Evolutionary conservation across 345 rosid species (phyloP).

Genomic region (Dipteronia sinensis): DNA sequence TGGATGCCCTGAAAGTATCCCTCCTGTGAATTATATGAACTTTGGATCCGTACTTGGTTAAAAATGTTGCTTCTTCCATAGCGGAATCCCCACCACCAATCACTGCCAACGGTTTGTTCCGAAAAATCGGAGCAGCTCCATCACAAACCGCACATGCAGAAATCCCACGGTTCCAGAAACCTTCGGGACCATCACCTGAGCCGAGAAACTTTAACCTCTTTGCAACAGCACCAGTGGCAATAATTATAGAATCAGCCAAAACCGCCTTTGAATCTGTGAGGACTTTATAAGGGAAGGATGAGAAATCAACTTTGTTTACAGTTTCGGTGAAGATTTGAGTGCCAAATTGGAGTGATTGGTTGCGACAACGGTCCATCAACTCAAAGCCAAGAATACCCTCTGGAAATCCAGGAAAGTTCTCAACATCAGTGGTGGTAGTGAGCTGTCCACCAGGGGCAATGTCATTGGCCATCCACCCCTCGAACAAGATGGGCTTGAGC

Average conservation of each 20-base stretch:
- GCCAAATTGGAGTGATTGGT: slow-evolving; percentile 80
- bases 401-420: slow-evolving; percentile 95
- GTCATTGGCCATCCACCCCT: slow-evolving; percentile 99
- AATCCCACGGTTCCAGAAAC: slow-evolving; percentile 91
- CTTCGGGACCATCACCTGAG: slow-evolving; percentile 49
- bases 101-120: slow-evolving; percentile 73
- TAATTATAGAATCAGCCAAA: slow-evolving; percentile 69
- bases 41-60: slow-evolving; percentile 84
- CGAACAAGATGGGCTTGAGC: slow-evolving; percentile 89
- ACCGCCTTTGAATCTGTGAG: slow-evolving; percentile 66
- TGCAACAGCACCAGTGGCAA: slow-evolving; percentile 92
- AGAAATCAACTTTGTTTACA: slow-evolving; percentile 71
- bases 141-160: slow-evolving; percentile 98
- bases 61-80: slow-evolving; percentile 88
- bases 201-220: slow-evolving; percentile 68
- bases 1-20: slow-evolving; percentile 88
- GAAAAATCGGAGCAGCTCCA: slow-evolving; percentile 97
- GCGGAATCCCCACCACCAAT: slow-evolving; percentile 99
- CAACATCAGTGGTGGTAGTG: slow-evolving; percentile 95
- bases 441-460: slow-evolving; percentile 99
- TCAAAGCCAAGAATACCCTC: slow-evolving; percentile 72
- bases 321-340: slow-evolving; percentile 81
- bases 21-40: slow-evolving; percentile 85
- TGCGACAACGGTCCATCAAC: slow-evolving; percentile 66
- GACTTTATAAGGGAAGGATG: slow-evolving; percentile 59